Base-by-base conservation (phyloP, 2,329 filamentous ascomycete genomes). In the Chalaropsis ovoidea region DNA sequence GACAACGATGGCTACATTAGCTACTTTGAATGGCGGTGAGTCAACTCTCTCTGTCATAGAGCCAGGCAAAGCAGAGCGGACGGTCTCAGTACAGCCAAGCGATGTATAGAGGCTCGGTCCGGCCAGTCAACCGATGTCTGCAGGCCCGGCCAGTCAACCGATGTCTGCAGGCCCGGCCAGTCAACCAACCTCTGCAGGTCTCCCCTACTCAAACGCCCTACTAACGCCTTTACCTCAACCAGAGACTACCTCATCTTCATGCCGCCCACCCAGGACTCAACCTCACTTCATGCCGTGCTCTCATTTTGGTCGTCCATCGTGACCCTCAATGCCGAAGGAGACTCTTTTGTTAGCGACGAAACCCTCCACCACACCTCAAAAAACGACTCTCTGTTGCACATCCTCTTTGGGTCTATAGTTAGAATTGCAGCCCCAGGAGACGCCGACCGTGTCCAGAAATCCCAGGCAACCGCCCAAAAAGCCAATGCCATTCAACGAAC, bases 1-100 rank as follows among this genome's bases (percentile, higher is more conserved):
- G 93, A 99, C 77, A 83, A 87, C 70, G 92, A 99, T 74, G 91
- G 91, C 61, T 85, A 79, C 69, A 95, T 97, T 70, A 91, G 82
- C 69, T 97, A 95, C 76, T 86, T 90, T 70, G 94, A 99, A 81
- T 97, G 94, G 94, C 87, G 93, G 93, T 96, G 85, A 76, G 87
- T 79, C n/a, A 27, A 63, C 45, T 27, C 56, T 35, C 67, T 68
- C 61, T n/a, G 41, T 45, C 39, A 11, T 45, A 10, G 35, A 42
- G 5, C 41, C 22, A 22, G 47, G 5, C 31, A 6, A 31, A 31
- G n/a, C 4, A 4, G 11, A 24, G 22, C 31, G 22, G 19, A 24
- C 22, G 52, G 52, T 3, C 47, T 6, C 47, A 11, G 47, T 7
- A 1, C 47, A 52, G 17, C 13, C 3, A 35, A 41, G 13, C 2